Evolutionary conservation across 805 yeast genomes (phyloP).

Genomic region (Lipomyces chichibuensis): DNA sequence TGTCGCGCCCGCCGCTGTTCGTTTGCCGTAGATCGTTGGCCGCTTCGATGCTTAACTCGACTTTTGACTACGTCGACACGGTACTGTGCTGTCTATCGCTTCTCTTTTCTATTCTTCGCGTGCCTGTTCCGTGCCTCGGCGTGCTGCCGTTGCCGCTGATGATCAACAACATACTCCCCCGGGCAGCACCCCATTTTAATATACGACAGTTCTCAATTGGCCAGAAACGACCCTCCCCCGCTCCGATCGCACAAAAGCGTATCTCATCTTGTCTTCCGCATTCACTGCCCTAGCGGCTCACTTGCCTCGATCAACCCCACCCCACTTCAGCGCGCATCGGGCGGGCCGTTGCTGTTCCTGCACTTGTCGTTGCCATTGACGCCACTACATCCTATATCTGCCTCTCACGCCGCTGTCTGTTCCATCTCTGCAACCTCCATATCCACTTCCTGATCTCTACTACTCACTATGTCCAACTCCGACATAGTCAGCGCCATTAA

Average conservation of each 20-base stretch:
- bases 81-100: neutral
- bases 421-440: too few relatives aligned
- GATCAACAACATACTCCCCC: too few relatives aligned
- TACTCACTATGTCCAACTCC: constrained; percentile 32
- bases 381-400: neutral
- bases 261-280: neutral
- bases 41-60: neutral
- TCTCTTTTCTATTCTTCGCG: neutral
- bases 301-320: neutral
- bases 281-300: neutral
- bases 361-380: neutral
- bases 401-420: constrained; percentile 1
- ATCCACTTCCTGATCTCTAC: neutral
- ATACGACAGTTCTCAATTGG: neutral
- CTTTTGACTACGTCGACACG: neutral
- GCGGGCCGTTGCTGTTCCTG: neutral
- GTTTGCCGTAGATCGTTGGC: neutral
- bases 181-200: too few relatives aligned
- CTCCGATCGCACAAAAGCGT: neutral
- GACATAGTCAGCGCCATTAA: constrained; percentile 35
- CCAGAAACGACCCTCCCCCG: neutral
- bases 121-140: neutral
- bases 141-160: too few relatives aligned
- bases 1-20: constrained; percentile 1
- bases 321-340: neutral